These are phyloP conservation scores for Panicum hallii DNA, from an alignment of 202 grass and related monocot genomes.

Conservation along the genomic window DNA sequence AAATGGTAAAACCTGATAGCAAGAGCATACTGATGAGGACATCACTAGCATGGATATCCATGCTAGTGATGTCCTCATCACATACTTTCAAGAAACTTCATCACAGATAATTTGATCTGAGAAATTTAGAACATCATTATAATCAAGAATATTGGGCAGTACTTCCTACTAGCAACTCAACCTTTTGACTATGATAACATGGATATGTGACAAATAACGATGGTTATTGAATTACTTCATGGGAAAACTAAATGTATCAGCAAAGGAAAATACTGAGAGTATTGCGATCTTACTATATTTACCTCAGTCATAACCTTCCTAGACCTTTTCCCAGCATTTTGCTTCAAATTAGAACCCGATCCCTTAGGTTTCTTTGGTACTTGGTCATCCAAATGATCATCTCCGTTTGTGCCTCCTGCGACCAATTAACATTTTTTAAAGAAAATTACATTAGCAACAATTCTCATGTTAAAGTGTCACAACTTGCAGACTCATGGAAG, in stretches of 20 bases:
- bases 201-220: neutral
- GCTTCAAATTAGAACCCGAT: conserved; percentile 43
- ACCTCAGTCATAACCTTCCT: conserved; percentile 78
- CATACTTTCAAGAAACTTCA: neutral
- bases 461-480: neutral
- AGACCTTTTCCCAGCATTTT: conserved; percentile 66
- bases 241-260: neutral
- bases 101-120: neutral
- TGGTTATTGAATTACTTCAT: neutral
- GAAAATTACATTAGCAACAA: conserved; percentile 9
- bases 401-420: conserved; percentile 55
- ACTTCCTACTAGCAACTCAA: neutral
- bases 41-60: no score
- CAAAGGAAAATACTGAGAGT: conserved; percentile 13
- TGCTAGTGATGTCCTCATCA: no score
- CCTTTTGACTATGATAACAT: neutral
- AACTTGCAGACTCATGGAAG: conserved; percentile 1
- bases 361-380: conserved; percentile 56
- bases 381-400: conserved; percentile 55
- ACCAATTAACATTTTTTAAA: conserved; percentile 44
- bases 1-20: neutral
- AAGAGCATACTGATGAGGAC: no score
- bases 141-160: neutral
- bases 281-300: conserved; percentile 14
- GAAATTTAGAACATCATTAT: neutral